Conservation (phyloP, 768 basidiomycete genomes). For the Lentinus tigrinus region DNA sequence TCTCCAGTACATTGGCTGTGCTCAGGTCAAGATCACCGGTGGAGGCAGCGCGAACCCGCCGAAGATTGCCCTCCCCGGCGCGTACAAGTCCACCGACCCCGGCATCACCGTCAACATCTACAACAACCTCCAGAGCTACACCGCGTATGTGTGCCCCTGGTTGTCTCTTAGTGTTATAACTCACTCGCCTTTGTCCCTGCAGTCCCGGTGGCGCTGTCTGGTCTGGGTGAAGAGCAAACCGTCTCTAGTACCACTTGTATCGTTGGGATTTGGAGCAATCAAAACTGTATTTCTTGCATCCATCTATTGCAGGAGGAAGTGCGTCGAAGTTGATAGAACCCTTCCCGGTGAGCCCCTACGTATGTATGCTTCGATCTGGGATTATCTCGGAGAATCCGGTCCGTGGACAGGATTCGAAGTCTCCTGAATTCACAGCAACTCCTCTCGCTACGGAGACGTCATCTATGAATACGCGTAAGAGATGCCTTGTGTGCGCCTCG, state of each 20-base stretch:
- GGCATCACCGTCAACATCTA: slow-evolving; percentile 57
- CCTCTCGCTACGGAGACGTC: no score
- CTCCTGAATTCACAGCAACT: no score
- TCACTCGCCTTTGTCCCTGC: background rate
- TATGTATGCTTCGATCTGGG: no score
- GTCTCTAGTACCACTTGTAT: background rate
- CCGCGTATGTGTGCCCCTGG: slow-evolving; percentile 22
- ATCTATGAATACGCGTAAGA: no score
- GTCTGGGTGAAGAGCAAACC: slow-evolving; percentile 20
- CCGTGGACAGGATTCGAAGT: no score
- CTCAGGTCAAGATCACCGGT: slow-evolving; percentile 46
- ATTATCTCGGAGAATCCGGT: no score
- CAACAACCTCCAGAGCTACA: slow-evolving; percentile 56
- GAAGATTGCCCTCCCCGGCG: slow-evolving; percentile 48
- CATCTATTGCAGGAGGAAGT: background rate
- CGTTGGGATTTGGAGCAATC: background rate
- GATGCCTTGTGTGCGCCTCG: no score
- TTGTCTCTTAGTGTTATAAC: background rate
- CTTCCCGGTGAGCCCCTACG: no score
- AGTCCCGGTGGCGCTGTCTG: slow-evolving; percentile 31
- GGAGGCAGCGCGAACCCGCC: slow-evolving; percentile 48
- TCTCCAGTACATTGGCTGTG: slow-evolving; percentile 44
- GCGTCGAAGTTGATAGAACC: background rate
- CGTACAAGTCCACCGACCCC: slow-evolving; percentile 46
- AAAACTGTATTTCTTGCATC: background rate